Evolutionary conservation across 306 rosid genomes (phyloP), one percentile per base, ranked within the genome.

Genomic region (Calophaca sinica): DNA sequence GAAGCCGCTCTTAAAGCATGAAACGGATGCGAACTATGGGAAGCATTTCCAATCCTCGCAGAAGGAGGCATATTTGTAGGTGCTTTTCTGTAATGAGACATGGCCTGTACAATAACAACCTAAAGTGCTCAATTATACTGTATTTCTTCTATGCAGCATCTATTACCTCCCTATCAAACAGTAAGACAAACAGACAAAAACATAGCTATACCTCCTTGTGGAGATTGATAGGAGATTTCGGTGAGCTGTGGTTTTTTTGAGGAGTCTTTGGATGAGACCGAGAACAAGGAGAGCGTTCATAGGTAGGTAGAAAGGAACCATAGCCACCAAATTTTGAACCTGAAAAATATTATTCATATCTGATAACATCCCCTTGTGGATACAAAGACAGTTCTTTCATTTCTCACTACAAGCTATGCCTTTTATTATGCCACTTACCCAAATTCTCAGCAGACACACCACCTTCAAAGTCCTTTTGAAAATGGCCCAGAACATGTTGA

Each of bases 401-500:
- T 68, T 81, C 71, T 62, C 76, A 84, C 41, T 29, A 65, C 74
- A 35, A 76, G 68, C 53, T 72, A 82, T 42, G 42, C 73, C 70
- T 71, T 51, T 66, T 28, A 74, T 52, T 54, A 35, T 52, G 78
- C 73, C 75, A 83, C 91, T 81, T 81, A 93, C 98, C 96, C 80
- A 88, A 84, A 80, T 78, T 91, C 77, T 88, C 89, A 36, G 89
- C 87, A 73, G 81, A 85, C 26, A 83, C 73, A 73, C 85, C 87
- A 57, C 91, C 92, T 80, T 91, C 96, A 63, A 91, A 93, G 68
- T 86, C 93, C 78, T 85, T 88, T 79, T 81, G 92, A 79, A 89
- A 81, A 75, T 88, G 97, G 62, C 98, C 98, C 38, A 93, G 87
- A 79, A 79, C 65, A 81, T 83, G 65, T 33, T 84, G 89, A 75